Evolutionary conservation across 1,284 basidiomycete species (phyloP).

Genomic region (Polyporus tsugae): DNA sequence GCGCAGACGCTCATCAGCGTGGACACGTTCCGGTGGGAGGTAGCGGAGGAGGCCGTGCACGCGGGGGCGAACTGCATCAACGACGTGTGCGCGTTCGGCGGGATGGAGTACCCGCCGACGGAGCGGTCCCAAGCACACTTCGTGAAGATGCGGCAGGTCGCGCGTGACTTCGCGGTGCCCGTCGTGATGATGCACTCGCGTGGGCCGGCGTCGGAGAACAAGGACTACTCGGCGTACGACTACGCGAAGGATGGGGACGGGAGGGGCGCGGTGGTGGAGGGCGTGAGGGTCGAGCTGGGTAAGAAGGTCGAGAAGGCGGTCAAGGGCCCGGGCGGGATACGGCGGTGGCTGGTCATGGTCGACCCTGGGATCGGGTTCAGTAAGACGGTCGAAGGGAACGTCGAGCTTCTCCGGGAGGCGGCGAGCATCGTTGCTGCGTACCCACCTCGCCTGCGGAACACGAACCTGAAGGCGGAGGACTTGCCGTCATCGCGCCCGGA

Average conservation of each 20-base stretch:
- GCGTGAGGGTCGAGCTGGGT: slow-evolving; percentile 80
- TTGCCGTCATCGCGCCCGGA: slow-evolving; percentile 10
- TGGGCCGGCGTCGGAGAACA: slow-evolving; percentile 78
- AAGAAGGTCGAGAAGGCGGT: slow-evolving; percentile 74
- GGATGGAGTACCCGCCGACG: slow-evolving; percentile 60
- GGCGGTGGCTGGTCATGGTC: slow-evolving; percentile 90
- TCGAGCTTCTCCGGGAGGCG: slow-evolving; percentile 71
- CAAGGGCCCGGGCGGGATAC: slow-evolving; percentile 76
- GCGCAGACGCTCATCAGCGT: slow-evolving; percentile 75
- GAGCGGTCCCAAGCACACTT: slow-evolving; percentile 49
- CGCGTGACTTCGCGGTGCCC: slow-evolving; percentile 68
- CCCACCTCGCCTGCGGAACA: slow-evolving; percentile 37
- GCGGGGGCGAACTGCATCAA: slow-evolving; percentile 96
- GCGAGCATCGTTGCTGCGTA: slow-evolving; percentile 54
- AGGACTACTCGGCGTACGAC: slow-evolving; percentile 66
- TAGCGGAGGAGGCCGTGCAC: slow-evolving; percentile 79
- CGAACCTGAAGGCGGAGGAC: slow-evolving; percentile 6
- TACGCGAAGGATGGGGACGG: slow-evolving; percentile 43
- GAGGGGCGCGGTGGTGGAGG: slow-evolving; percentile 66
- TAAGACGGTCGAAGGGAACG: slow-evolving; percentile 83
- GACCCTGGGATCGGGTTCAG: slow-evolving; percentile 98
- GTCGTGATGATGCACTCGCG: slow-evolving; percentile 96
- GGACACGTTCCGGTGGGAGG: slow-evolving; percentile 91
- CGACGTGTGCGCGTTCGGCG: slow-evolving; percentile 88
- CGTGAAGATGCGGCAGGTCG: slow-evolving; percentile 70